Evolutionary conservation across 225 moss, liverwort and hornwort species (phyloP), one percentile per base, ranked within the genome.

Genomic region (Neckera pumila): DNA sequence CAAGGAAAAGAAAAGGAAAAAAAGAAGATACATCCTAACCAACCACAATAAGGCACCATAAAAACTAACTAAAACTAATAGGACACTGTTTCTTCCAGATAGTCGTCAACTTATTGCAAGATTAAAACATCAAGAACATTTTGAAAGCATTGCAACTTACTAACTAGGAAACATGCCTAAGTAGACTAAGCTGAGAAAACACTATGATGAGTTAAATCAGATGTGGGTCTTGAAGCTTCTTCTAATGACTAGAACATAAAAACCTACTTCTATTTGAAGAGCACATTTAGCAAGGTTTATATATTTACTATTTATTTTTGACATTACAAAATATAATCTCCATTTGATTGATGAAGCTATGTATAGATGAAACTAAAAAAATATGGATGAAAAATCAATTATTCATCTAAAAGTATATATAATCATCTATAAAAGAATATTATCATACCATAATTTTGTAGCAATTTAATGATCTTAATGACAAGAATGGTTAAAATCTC

Each of bases 141-240:
- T 25, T 0, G 0, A 70, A 40, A 26, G 5, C 3, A 26, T 71
- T 9, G 4, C 4, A 14, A 26, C 1, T 26, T 15, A 26, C 40
- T 26, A 15, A 26, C n/a, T 42, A 43, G 25, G 27, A 43, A 43
- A 16, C 3, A 43, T 42, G 1, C 3, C 0, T 9, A 0, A 26
- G 0, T 70, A n/a, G 25, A 25, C 40, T 25, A 70, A 40, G 14
- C 38, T 23, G 15, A 26, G 3, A 42, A 0, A 42, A 9, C 25
- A 70, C 0, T 70, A 0, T 40, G 3, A 40, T 25, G 25, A 25
- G 3, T 70, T 40, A 36, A 66, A 66, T 36, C 4, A 66, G 36
- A 19, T 65, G 10, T 19, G 36, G 19, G 34, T 18, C 18, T 69
- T 69, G 4, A 7, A 40, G 23, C 69, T 71, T 71, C 5, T 42